Evolutionary conservation across 129 eudicot genomes (phyloP).

Genomic region (Sambucus nigra): DNA sequence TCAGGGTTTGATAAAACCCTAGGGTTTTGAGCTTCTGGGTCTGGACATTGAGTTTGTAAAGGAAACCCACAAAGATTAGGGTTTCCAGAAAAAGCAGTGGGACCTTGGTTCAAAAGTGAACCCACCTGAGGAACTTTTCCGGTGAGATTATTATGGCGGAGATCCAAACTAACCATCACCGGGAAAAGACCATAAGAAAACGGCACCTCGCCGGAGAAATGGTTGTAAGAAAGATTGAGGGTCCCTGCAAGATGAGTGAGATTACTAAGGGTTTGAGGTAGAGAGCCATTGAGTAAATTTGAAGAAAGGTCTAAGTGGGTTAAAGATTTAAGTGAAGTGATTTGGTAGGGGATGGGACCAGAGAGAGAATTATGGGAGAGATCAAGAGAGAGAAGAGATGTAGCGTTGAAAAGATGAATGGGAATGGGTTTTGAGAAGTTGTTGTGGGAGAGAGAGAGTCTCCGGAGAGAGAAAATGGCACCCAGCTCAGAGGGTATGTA

Average conservation of each 20-base stretch:
- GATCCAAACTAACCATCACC: conserved; percentile 72
- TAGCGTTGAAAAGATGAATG: conserved; percentile 41
- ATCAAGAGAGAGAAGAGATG: conserved; percentile 43
- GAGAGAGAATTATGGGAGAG: conserved; percentile 51
- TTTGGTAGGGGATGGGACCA: conserved; percentile 44
- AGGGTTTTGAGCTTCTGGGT: conserved; percentile 56
- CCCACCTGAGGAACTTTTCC: conserved; percentile 85
- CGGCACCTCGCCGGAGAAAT: conserved; percentile 67
- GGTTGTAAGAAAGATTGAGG: conserved; percentile 58
- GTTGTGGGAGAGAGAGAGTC: conserved; percentile 41
- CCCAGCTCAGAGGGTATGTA: conserved; percentile 92
- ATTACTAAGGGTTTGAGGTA: conserved; percentile 44
- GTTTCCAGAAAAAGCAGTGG: conserved; percentile 87
- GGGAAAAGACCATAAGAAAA: conserved; percentile 62
- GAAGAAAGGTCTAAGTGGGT: conserved; percentile 48
- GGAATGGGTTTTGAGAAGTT: conserved; percentile 53
- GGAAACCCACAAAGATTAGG: conserved; percentile 86
- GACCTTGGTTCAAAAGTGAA: conserved; percentile 81
- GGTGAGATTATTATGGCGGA: conserved; percentile 64
- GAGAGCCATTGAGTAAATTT: conserved; percentile 47
- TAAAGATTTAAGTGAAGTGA: conserved; percentile 30
- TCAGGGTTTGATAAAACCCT: conserved; percentile 39
- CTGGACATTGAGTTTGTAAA: conserved; percentile 34
- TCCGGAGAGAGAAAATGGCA: conserved; percentile 42
- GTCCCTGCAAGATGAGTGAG: conserved; percentile 57